A percentile compares a stretch with the other conserved stretches of the same genome.
phyloP scores from a whole-genome alignment of 306 rosid genomes.

The Leucaena leucocephala region DNA sequence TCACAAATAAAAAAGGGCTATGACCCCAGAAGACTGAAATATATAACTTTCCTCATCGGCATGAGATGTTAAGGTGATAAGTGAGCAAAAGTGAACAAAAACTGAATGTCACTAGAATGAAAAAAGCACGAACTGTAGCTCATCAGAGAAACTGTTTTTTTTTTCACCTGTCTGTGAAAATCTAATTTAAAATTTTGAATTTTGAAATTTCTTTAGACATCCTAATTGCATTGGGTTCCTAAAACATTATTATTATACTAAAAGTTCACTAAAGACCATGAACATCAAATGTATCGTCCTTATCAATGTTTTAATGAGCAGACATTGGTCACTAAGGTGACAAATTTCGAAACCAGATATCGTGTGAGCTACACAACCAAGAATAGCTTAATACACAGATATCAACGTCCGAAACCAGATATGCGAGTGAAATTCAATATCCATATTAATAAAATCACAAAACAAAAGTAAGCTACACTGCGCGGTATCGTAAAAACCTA shows the following conservation, averaged over 20 bases:
- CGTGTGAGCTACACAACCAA: neutral
- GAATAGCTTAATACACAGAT: neutral
- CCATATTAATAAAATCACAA: neutral
- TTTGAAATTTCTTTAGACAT: neutral
- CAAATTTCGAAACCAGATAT: neutral
- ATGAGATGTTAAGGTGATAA: neutral
- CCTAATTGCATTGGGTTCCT: neutral
- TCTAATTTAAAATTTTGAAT: neutral
- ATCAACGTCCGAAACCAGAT: neutral
- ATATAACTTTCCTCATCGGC: neutral
- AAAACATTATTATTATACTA: neutral
- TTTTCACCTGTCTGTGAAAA: neutral
- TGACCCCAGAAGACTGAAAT: neutral
- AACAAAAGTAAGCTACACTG: neutral
- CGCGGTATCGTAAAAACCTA: no score
- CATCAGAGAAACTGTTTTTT: neutral
- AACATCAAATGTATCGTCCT: constrained; percentile 2
- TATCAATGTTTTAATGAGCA: neutral
- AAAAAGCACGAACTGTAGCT: neutral
- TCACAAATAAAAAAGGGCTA: neutral
- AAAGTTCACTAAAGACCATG: neutral
- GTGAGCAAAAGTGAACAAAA: constrained; percentile 9
- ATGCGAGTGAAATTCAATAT: neutral
- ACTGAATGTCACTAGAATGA: constrained; percentile 11
- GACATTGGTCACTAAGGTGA: neutral